Conservation (phyloP, 768 basidiomycete genomes). For the Mycena polygramma region DNA sequence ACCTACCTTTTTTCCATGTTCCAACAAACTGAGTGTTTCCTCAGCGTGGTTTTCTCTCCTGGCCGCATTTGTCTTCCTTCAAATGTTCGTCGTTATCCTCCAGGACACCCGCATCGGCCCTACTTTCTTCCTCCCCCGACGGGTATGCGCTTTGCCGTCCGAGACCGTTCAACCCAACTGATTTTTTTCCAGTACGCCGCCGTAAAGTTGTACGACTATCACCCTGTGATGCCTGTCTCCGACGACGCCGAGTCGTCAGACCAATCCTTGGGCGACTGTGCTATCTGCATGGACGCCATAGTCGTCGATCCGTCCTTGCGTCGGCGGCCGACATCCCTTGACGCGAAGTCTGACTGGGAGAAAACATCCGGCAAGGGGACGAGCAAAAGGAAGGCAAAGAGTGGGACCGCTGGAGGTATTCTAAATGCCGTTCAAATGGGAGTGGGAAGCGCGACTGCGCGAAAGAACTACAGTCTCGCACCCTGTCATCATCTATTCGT, state of each 20-base stretch:
- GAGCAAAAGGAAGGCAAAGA: conserved; percentile 43
- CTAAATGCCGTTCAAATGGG: conserved; percentile 60
- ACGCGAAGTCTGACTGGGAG: conserved; percentile 48
- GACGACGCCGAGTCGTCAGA: conserved; percentile 80
- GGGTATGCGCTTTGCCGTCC: conserved; percentile 56
- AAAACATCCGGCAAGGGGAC: conserved; percentile 37
- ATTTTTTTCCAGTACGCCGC: conserved; percentile 63
- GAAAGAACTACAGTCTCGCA: conserved; percentile 85
- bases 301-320: conserved; percentile 60
- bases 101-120: conserved; percentile 82
- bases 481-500: conserved; percentile 93
- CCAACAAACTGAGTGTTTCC: conserved; percentile 10
- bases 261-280: conserved; percentile 86
- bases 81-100: conserved; percentile 72
- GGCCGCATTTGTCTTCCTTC: conserved; percentile 70
- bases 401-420: conserved; percentile 49
- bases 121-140: conserved; percentile 84
- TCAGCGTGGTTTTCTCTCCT: conserved; percentile 77
- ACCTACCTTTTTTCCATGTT: conserved; percentile 24
- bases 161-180: conserved; percentile 10
- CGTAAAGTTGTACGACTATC: conserved; percentile 83
- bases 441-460: conserved; percentile 57
- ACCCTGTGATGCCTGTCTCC: conserved; percentile 78
- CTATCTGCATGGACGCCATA: conserved; percentile 95
- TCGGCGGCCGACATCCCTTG: conserved; percentile 50